Base-by-base conservation (phyloP, 352 stramenopile species). In the Aphanomyces cochlioides region DNA sequence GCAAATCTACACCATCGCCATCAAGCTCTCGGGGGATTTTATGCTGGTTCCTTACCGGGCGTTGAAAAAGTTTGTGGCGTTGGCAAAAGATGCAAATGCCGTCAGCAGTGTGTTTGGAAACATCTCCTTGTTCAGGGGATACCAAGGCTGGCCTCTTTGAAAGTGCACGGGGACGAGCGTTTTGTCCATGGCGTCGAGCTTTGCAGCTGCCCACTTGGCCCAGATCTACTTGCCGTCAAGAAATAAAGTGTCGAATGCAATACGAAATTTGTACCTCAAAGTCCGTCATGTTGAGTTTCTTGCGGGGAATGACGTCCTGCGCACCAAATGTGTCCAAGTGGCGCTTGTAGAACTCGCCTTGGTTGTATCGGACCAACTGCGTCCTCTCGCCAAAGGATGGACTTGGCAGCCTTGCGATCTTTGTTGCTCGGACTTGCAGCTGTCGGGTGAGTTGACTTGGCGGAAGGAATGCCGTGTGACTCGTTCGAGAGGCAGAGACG, bases 21-120 rank as follows among this genome's bases (percentile, higher is more conserved):
- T 28, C 28, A 28, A 28, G 28, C 28, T 28, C 28, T 2, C 28
- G 28, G 28, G 28, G 28, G 28, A 28, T 2, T 28, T 28, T 28
- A 28, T 28, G 28, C 28, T 28, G 28, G 28, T 28, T 28, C 28
- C 28, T 28, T 28, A 37, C 47, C 15, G 10, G 34, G 45, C 86
- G 78, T 28, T 84, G 63, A 91, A 90, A 53, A 85, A 90, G 56
- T 89, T 77, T 34, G 48, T 73, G 0, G 56, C 47, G 34, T 77
- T 73, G 3, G 77, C 78, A 41, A 87, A 78, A 48, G 80, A 76
- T 40, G 87, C 72, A 58, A 92, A 90, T 13, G 67, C 74, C n/a
- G 45, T 60, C 4, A 92, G 63, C 12, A 92, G 48, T 0, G 70
- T 74, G 45, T 86, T 74, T 39, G 86, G 79, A 72, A 90, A 90